Evolutionary conservation across 2,329 filamentous ascomycete species (phyloP), one percentile per base, ranked within the genome.

Genomic region (Sclerotinia spermophila): DNA sequence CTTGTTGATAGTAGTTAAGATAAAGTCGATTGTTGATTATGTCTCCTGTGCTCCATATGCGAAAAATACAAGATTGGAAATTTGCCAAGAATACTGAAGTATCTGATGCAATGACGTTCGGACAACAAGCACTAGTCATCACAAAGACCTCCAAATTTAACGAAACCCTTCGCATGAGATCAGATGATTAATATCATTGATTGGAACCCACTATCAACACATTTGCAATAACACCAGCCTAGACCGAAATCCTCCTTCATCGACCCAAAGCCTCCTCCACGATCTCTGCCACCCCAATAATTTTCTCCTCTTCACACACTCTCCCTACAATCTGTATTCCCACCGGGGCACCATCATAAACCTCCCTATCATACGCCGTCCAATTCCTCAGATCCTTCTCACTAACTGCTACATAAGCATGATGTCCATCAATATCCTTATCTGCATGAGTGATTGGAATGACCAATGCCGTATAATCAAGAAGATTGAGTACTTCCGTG

Each of bases 401-500:
- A 69, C 78, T 82, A n/a, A 82, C 48, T 0, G 84, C 82, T 35
- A 78, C 72, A 73, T 82, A 83, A 0, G 74, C 76, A 5, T 79
- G 71, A 21, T 72, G 58, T 21, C 79, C 75, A 2, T 77, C 73
- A 27, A 86, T 80, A 59, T 83, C 79, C 5, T 81, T 77, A 58
- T 81, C 79, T 1, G 80, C 79, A 1, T 86, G 78, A 0, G 86
- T 86, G 21, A 83, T 84, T 0, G 88, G 88, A 21, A 90, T 79
- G 0, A 86, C 83, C 6, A 88, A 78, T 0, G 87, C 84, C 0
- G 86, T 82, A 74, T 90, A 90, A 75, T 91, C 88, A 0, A 90
- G 80, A 15, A 89, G 79, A 73, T 90, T 89, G 83, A 86, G 88
- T 6, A 88, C 82, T 75, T 88, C 88, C 0, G 87, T 89, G 73